Percentiles rank a stretch among this genome's conserved stretches.
These are phyloP conservation scores for Solanum pinnatisectum DNA, from an alignment of 257 asterid species.

Conservation along the genomic window DNA sequence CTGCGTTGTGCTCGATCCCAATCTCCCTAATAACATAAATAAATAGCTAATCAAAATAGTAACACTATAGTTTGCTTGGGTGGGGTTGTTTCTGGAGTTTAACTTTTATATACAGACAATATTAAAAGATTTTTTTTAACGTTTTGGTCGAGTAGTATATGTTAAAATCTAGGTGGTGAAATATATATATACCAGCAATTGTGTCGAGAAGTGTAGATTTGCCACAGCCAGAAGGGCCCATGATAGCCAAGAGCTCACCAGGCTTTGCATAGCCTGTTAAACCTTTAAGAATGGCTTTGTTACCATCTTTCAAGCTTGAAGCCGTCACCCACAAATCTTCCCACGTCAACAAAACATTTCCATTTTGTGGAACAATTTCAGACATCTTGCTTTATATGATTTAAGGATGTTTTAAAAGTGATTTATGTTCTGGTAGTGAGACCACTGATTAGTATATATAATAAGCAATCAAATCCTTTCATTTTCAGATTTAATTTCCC, in stretches of 20 bases:
- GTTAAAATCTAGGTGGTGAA: not conserved
- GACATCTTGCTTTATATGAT: not conserved
- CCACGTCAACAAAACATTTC: slow-evolving; percentile 22
- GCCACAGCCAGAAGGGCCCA: slow-evolving; percentile 11
- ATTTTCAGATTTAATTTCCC: not conserved
- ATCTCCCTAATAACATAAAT: slow-evolving; percentile 1
- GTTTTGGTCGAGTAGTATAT: not conserved
- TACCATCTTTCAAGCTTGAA: not conserved
- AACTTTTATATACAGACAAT: not conserved
- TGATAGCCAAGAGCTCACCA: slow-evolving; percentile 4
- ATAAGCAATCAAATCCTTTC: not conserved
- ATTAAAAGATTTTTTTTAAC: not conserved
- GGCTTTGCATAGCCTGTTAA: slow-evolving; percentile 4
- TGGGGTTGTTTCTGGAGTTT: not conserved
- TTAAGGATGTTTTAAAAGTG: not conserved
- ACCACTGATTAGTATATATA: not conserved
- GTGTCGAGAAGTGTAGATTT: slow-evolving; percentile 6
- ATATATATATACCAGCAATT: not conserved
- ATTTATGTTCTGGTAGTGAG: not conserved
- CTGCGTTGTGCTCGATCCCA: slow-evolving; percentile 11
- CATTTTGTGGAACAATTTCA: not conserved
- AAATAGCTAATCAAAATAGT: not conserved
- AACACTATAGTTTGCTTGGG: not conserved
- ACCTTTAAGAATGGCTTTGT: slow-evolving; percentile 5
- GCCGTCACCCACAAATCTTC: slow-evolving; percentile 30